Evolutionary conservation across 2,329 filamentous ascomycete genomes (phyloP).

Genomic region (Tolypocladium sp.): DNA sequence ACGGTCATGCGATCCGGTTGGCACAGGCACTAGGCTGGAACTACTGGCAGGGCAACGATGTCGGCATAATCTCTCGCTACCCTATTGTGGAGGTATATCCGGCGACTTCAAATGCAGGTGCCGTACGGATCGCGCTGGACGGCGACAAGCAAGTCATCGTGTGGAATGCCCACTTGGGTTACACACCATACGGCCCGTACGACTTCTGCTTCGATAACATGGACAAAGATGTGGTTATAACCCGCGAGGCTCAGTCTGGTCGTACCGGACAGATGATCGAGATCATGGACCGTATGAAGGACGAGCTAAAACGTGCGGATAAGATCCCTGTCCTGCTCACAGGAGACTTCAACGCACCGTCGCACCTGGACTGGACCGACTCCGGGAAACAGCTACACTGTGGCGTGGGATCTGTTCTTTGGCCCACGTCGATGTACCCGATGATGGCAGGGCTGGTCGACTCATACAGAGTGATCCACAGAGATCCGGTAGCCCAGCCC

Average conservation of each 20-base stretch:
- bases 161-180: conserved; percentile 25
- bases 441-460: conserved; percentile 23
- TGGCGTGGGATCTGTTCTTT: conserved; percentile 18
- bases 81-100: conserved; percentile 20
- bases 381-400: conserved; percentile 20
- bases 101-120: conserved; percentile 16
- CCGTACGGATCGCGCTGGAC: conserved; percentile 24
- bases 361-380: conserved; percentile 28
- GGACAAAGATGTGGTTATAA: conserved; percentile 18
- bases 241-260: conserved; percentile 22
- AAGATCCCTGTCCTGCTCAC: conserved; percentile 22
- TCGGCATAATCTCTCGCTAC: conserved; percentile 26
- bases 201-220: conserved; percentile 28
- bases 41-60: conserved; percentile 20
- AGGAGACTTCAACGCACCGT: conserved; percentile 32
- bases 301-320: conserved; percentile 16
- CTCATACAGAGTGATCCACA: conserved; percentile 24
- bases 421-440: conserved; percentile 25
- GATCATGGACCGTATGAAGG: conserved; percentile 19
- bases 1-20: conserved; percentile 19
- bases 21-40: conserved; percentile 28
- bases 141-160: conserved; percentile 20
- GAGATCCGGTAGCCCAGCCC: conserved; percentile 18
- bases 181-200: conserved; percentile 29
- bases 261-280: conserved; percentile 25